Base-by-base conservation (phyloP, 805 yeast genomes). In the Yarrowia sp. region DNA sequence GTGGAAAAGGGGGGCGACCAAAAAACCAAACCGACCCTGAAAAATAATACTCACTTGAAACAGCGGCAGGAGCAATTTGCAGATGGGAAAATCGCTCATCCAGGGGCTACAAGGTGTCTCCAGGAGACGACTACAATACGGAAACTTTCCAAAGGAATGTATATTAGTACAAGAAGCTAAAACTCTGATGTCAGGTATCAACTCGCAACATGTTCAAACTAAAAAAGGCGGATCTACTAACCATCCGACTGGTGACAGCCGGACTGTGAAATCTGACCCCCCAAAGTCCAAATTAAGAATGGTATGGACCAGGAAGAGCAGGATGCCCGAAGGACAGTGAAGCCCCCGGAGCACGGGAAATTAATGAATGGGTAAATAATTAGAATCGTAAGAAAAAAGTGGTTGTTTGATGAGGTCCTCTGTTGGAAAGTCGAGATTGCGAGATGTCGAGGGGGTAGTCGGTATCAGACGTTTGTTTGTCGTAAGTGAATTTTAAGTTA, bases 131-230 rank as follows among this genome's bases (percentile, higher is more conserved):
- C 17, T 38, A 38, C 42, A 14, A 13, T 38, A n/a, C 42, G 13
- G 13, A 35, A 35, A 35, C 38, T 11, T 10, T 38, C 42, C 10
- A 33, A 48, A 48, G 41, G 53, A 48, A 48, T 48, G 53, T 48
- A 33, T 48, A 48, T 48, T 48, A 48, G 39, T 48, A 48, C 53
- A 48, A 48, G 53, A 48, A 48, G 53, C 53, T 51, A 51, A 50
- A 36, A 51, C 58, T 32, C 36, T 51, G 58, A 51, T 51, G 58
- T 51, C 36, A 51, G 43, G 43, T 51, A 51, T 51, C 60, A 51
- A 51, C 60, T 51, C 44, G 60, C 60, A 51, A 38, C 58, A 38
- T 51, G 60, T 51, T 51, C 60, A 51, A 50, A 51, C 60, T 51
- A 51, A 51, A 51, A 36, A 45, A 11, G 53, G 53, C 32, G 32